Evolutionary conservation across 257 asterid genomes (phyloP).

Genomic region (Solanum ossicruentum): DNA sequence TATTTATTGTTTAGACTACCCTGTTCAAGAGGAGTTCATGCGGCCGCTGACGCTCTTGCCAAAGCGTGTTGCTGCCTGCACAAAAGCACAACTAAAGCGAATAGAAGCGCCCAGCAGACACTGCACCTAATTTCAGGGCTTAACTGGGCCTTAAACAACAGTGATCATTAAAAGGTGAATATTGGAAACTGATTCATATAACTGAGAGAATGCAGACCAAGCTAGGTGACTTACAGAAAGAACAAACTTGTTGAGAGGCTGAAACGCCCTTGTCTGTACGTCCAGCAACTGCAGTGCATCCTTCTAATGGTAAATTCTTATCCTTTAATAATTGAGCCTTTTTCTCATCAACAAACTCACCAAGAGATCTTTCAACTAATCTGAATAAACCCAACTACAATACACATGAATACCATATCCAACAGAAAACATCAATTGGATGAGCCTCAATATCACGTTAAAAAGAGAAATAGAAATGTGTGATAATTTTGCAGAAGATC

Average conservation of each 20-base stretch:
- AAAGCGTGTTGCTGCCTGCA: not conserved
- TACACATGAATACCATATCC: not conserved
- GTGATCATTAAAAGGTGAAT: not conserved
- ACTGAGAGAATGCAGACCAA: not conserved
- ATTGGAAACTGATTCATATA: not conserved
- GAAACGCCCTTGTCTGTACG: conserved; percentile 99
- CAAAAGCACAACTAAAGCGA: not conserved
- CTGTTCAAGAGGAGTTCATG: not conserved
- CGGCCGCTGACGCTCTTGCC: not conserved
- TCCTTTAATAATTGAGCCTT: conserved; percentile 62
- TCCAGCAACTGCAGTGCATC: conserved; percentile 70
- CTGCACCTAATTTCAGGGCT: not conserved
- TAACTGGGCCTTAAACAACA: not conserved
- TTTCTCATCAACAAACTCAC: conserved; percentile 73
- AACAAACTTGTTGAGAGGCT: conserved; percentile 86
- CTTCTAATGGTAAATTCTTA: conserved; percentile 70
- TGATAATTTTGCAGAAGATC: not conserved
- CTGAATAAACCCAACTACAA: conserved; percentile 23
- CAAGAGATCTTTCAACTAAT: conserved; percentile 63
- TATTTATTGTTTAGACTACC: not conserved
- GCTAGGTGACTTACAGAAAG: conserved; percentile 60
- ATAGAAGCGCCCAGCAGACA: not conserved
- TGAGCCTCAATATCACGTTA: not conserved
- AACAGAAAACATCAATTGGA: not conserved
- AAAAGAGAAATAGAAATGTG: not conserved